Conservation (phyloP, 1,284 basidiomycete genomes). For the Phellopilus nigrolimitatus region DNA sequence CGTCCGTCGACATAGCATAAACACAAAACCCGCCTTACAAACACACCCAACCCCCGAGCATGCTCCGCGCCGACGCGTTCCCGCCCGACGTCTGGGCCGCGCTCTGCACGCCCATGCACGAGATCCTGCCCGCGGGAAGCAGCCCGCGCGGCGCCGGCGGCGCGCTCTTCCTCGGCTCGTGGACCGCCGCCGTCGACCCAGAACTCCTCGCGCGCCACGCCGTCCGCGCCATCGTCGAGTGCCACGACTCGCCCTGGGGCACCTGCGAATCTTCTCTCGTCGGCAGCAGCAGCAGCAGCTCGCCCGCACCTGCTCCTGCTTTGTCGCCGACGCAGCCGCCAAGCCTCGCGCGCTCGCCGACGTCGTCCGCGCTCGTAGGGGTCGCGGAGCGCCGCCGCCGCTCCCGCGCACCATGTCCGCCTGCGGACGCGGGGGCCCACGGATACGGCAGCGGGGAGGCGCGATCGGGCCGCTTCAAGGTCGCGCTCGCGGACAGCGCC, state of each 20-base stretch:
- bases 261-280: background rate
- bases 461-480: conserved; percentile 55
- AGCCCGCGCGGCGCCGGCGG: no score
- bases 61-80: conserved; percentile 70
- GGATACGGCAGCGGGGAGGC: conserved; percentile 53
- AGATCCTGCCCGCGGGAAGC: conserved; percentile 46
- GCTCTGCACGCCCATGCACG: conserved; percentile 78
- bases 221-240: conserved; percentile 15
- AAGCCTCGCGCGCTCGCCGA: background rate
- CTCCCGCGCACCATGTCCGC: conserved; percentile 69
- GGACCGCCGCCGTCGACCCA: conserved; percentile 17
- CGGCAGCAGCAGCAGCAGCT: no score
- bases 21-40: no score
- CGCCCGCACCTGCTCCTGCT: background rate
- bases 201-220: conserved; percentile 22
- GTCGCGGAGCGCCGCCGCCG: no score
- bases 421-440: no score
- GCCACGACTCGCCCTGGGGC: conserved; percentile 36
- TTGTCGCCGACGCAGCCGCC: background rate
- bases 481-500: conserved; percentile 57
- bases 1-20: no score
- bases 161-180: conserved; percentile 34
- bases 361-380: no score
- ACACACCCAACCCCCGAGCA: no score
- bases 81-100: conserved; percentile 69